phyloP scores from a whole-genome alignment of 2,329 filamentous ascomycete genomes.

The Dissoconium aciculare region DNA sequence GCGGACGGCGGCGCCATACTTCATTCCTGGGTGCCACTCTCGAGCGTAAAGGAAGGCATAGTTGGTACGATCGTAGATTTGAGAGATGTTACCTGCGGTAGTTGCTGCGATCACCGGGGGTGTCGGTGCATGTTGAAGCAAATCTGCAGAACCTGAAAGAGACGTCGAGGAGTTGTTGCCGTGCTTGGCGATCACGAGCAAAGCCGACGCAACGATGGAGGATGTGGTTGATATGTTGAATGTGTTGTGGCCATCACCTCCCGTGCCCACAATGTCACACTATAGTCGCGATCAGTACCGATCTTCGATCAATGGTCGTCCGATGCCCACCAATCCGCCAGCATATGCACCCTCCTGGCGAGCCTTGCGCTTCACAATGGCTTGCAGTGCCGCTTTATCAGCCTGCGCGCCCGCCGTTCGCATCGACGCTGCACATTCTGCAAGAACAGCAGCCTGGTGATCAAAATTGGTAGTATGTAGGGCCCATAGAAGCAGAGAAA shows the following conservation, averaged over 20 bases:
- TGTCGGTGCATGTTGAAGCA: conserved; percentile 62
- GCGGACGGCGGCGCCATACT: conserved; percentile 70
- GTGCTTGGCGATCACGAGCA: conserved; percentile 82
- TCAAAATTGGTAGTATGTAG: conserved; percentile 85
- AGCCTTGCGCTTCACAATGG: conserved; percentile 45
- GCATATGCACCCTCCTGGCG: conserved; percentile 57
- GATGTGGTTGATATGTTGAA: conserved; percentile 97
- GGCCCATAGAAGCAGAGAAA: conserved; percentile 72
- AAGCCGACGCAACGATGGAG: conserved; percentile 75
- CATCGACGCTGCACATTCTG: conserved; percentile 74
- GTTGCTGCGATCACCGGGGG: conserved; percentile 60
- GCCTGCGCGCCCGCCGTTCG: conserved; percentile 60
- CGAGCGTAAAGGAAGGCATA: conserved; percentile 94
- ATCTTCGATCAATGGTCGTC: background rate
- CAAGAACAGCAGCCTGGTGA: conserved; percentile 68
- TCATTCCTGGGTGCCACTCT: conserved; percentile 92
- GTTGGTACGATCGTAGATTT: conserved; percentile 66
- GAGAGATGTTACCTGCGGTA: conserved; percentile 52
- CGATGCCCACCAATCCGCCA: conserved; percentile 64
- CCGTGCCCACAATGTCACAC: conserved; percentile 94
- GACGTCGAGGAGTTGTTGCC: conserved; percentile 92
- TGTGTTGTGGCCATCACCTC: conserved; percentile 89
- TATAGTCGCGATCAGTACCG: conserved; percentile 21
- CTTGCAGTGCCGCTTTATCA: conserved; percentile 46
- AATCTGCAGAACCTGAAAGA: conserved; percentile 86